Conservation (phyloP, 1,139 yeast species). For the Wickerhamomyces sp. region DNA sequence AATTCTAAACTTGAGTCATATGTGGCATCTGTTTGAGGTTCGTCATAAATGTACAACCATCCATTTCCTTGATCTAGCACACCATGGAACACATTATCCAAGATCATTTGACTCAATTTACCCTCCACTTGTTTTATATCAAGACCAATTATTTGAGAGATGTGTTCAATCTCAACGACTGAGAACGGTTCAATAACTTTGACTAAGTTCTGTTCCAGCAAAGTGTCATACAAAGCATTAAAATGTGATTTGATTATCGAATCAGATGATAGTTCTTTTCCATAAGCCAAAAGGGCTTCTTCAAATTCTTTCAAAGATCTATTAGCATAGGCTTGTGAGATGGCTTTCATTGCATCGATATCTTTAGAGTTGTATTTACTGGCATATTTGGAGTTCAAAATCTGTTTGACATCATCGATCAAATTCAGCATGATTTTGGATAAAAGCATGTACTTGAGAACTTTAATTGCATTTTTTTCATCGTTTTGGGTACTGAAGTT, state of each 20-base stretch:
- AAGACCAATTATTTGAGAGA: conserved; percentile 83
- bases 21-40: conserved; percentile 83
- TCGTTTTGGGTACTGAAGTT: conserved; percentile 62
- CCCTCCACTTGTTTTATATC: conserved; percentile 90
- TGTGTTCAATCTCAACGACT: conserved; percentile 85
- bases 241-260: conserved; percentile 89
- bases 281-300: conserved; percentile 64
- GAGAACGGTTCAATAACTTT: conserved; percentile 96
- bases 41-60: conserved; percentile 88
- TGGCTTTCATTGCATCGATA: conserved; percentile 89
- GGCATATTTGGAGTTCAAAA: conserved; percentile 75
- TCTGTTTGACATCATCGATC: conserved; percentile 77
- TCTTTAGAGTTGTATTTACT: conserved; percentile 71
- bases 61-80: conserved; percentile 98
- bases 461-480: conserved; percentile 66
- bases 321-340: conserved; percentile 84
- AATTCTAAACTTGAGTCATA: conserved; percentile 86
- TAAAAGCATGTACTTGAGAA: conserved; percentile 85
- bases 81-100: conserved; percentile 90
- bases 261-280: conserved; percentile 76
- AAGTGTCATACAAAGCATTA: conserved; percentile 85
- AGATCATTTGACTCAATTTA: conserved; percentile 91
- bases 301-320: conserved; percentile 92
- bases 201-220: conserved; percentile 87
- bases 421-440: conserved; percentile 90